phyloP scores from a whole-genome alignment of 768 basidiomycete species.

The Cyclocybe aegerita region DNA sequence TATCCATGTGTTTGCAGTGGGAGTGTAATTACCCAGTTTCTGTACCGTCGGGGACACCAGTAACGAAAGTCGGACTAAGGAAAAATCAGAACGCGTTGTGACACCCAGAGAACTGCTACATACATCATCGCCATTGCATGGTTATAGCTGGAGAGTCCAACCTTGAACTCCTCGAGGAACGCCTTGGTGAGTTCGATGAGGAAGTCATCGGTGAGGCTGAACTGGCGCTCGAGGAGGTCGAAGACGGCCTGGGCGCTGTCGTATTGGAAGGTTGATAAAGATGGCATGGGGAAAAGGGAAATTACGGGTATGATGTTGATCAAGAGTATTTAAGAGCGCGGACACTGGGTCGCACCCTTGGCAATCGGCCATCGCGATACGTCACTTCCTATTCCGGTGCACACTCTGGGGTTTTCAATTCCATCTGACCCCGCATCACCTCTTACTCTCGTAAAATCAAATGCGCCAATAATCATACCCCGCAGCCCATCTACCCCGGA shows the following conservation, averaged over 20 bases:
- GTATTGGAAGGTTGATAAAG: slow-evolving; percentile 41
- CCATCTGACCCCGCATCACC: background rate
- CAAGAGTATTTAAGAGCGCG: slow-evolving; percentile 8
- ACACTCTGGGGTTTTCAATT: slow-evolving; percentile 8
- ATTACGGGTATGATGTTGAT: slow-evolving; percentile 11
- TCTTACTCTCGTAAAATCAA: no score
- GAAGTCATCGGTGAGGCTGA: slow-evolving; percentile 59
- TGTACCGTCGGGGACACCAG: slow-evolving; percentile 90
- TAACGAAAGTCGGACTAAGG: slow-evolving; percentile 87
- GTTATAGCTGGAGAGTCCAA: slow-evolving; percentile 72
- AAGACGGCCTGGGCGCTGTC: slow-evolving; percentile 49
- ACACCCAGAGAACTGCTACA: slow-evolving; percentile 18
- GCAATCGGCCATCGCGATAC: slow-evolving; percentile 24
- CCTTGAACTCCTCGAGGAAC: slow-evolving; percentile 78
- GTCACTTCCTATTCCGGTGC: slow-evolving; percentile 36
- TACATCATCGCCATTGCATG: slow-evolving; percentile 94
- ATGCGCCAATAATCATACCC: no score
- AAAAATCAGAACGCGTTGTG: slow-evolving; percentile 3
- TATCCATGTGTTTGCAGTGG: background rate
- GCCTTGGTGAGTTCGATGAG: slow-evolving; percentile 72
- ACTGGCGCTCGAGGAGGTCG: slow-evolving; percentile 68
- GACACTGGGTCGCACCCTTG: slow-evolving; percentile 6
- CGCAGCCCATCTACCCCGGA: no score
- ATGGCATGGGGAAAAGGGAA: slow-evolving; percentile 33
- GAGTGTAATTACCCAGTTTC: slow-evolving; percentile 75